Conservation (phyloP, 805 yeast species). For the Ascoidea asiatica region DNA sequence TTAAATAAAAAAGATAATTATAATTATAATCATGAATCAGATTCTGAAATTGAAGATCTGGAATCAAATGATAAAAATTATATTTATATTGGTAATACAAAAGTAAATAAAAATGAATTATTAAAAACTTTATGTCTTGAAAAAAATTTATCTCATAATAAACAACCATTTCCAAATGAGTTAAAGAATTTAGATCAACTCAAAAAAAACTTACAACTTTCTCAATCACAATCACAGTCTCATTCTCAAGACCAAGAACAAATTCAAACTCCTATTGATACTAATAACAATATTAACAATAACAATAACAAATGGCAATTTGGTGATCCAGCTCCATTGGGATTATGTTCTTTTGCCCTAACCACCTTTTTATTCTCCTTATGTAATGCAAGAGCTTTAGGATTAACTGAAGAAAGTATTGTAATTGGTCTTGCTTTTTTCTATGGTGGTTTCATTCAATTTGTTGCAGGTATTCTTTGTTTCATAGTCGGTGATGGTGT, state of each 20-base stretch:
- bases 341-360: constrained; percentile 43
- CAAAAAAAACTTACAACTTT: neutral
- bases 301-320: too few relatives aligned
- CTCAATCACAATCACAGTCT: constrained; percentile 31
- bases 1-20: too few relatives aligned
- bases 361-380: constrained; percentile 48
- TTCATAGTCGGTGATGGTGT: constrained; percentile 54
- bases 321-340: constrained; percentile 52
- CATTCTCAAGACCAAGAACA: constrained; percentile 22
- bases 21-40: too few relatives aligned
- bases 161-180: neutral
- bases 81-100: constrained; percentile 43
- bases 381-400: constrained; percentile 42
- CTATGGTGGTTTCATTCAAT: constrained; percentile 50
- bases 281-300: too few relatives aligned
- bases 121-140: constrained; percentile 41
- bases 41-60: too few relatives aligned
- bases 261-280: too few relatives aligned
- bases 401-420: constrained; percentile 36
- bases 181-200: neutral
- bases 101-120: constrained; percentile 32
- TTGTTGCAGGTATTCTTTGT: constrained; percentile 57
- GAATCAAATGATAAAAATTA: too few relatives aligned
- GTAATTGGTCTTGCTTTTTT: constrained; percentile 50
- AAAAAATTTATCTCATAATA: too few relatives aligned